phyloP scores from a whole-genome alignment of 208 protist genomes.

The Trypanosoma brucei region DNA sequence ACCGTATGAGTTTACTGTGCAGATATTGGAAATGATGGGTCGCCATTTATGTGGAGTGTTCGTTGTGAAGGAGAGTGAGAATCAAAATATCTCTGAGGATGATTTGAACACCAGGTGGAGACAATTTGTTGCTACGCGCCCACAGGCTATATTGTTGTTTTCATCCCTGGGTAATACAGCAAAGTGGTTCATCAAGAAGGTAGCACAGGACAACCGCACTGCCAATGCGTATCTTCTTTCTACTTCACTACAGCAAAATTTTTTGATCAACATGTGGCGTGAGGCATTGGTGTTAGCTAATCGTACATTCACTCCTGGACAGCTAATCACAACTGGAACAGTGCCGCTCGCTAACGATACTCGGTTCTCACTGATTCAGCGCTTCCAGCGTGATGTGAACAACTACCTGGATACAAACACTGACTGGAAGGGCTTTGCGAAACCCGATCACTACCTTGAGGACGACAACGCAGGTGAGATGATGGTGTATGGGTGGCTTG shows the following conservation, averaged over 20 bases:
- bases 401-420: slow-evolving; percentile 11
- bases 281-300: slow-evolving; percentile 2
- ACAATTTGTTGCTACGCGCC: slow-evolving; percentile 3
- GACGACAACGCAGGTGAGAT: slow-evolving; percentile 21
- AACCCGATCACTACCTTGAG: slow-evolving; percentile 10
- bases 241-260: background rate
- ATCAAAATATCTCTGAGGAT: background rate
- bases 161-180: background rate
- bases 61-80: slow-evolving; percentile 1
- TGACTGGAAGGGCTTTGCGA: slow-evolving; percentile 1
- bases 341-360: slow-evolving; percentile 22
- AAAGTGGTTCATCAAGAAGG: slow-evolving; percentile 1
- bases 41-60: slow-evolving; percentile 4
- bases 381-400: slow-evolving; percentile 20
- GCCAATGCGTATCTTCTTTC: slow-evolving; percentile 2
- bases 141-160: slow-evolving; percentile 13
- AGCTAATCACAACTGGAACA: slow-evolving; percentile 21
- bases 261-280: slow-evolving; percentile 1
- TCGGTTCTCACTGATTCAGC: slow-evolving; percentile 14
- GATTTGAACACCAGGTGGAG: slow-evolving; percentile 9
- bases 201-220: slow-evolving; percentile 21
- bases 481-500: slow-evolving; percentile 2
- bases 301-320: slow-evolving; percentile 2
- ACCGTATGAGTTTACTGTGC: slow-evolving; percentile 8
- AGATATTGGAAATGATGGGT: slow-evolving; percentile 9